Percentiles rank a stretch among this genome's conserved stretches.
These are phyloP conservation scores for Fusarium anguioides DNA, from an alignment of 2,329 filamentous ascomycete species.

Conservation along the genomic window DNA sequence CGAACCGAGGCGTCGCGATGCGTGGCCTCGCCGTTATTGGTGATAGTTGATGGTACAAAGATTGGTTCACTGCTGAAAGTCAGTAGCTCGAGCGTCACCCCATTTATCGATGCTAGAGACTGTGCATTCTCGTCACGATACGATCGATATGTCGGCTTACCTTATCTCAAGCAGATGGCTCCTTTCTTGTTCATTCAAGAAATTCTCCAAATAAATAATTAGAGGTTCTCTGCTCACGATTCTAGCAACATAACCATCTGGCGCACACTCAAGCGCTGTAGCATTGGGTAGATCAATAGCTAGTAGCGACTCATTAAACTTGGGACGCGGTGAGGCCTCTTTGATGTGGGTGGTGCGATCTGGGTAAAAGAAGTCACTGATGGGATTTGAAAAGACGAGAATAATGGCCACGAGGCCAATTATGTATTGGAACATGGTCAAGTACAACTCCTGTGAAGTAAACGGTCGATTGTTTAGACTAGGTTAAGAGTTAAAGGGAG, in stretches of 20 bases:
- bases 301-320: slow-evolving; percentile 62
- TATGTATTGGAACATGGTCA: slow-evolving; percentile 58
- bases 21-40: slow-evolving; percentile 57
- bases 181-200: slow-evolving; percentile 59
- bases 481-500: neutral
- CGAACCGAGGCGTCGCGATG: slow-evolving; percentile 58
- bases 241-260: slow-evolving; percentile 59
- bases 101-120: too few species aligned
- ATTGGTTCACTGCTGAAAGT: slow-evolving; percentile 54
- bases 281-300: slow-evolving; percentile 58
- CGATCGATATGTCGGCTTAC: slow-evolving; percentile 46
- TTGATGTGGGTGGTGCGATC: slow-evolving; percentile 25
- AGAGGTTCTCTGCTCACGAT: slow-evolving; percentile 62
- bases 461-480: neutral
- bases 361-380: slow-evolving; percentile 52
- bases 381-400: slow-evolving; percentile 58
- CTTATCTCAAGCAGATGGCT: slow-evolving; percentile 62
- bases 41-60: slow-evolving; percentile 63
- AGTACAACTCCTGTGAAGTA: neutral
- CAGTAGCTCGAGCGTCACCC: neutral
- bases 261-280: slow-evolving; percentile 51
- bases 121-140: neutral
- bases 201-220: slow-evolving; percentile 65
- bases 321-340: slow-evolving; percentile 54
- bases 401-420: slow-evolving; percentile 56